phyloP scores from a whole-genome alignment of 192 early-diverging fungal genomes.

The Coemansia sp. region DNA sequence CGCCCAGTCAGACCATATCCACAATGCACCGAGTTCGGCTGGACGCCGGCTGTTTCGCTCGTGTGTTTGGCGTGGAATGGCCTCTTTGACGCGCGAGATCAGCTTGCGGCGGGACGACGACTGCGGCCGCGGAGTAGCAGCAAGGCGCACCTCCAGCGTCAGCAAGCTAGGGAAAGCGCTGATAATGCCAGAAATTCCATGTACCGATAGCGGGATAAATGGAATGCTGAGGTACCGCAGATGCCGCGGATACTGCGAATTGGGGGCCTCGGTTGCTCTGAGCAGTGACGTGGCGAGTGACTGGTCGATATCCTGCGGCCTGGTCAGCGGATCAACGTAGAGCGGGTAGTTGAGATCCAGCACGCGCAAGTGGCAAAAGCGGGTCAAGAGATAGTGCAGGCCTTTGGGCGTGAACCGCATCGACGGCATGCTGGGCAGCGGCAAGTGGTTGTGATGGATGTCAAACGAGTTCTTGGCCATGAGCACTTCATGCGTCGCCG shows the following conservation, averaged over 20 bases:
- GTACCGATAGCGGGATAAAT: constrained; percentile 44
- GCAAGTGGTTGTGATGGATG: constrained; percentile 47
- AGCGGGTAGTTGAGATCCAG: constrained; percentile 56
- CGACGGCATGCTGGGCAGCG: constrained; percentile 45
- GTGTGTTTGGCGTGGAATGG: constrained; percentile 26
- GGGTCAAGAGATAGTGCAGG: constrained; percentile 49
- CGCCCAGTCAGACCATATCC: constrained; percentile 54
- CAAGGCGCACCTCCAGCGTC: constrained; percentile 47
- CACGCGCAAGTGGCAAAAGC: constrained; percentile 41
- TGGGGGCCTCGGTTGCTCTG: constrained; percentile 15
- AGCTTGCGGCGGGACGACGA: constrained; percentile 49
- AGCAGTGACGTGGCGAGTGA: constrained; percentile 46
- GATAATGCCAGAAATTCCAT: constrained; percentile 45
- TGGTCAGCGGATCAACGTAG: constrained; percentile 50
- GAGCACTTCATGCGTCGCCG: constrained; percentile 48
- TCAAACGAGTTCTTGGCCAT: constrained; percentile 53
- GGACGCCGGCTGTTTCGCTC: constrained; percentile 23
- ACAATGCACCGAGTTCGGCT: constrained; percentile 43
- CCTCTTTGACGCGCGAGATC: constrained; percentile 42
- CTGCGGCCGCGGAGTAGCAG: constrained; percentile 24
- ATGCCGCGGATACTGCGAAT: constrained; percentile 31
- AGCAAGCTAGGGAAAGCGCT: constrained; percentile 38
- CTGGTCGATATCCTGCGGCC: constrained; percentile 43
- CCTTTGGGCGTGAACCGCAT: constrained; percentile 56
- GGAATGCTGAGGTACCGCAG: constrained; percentile 55